These are phyloP conservation scores for Termitomyces sp. DNA, from an alignment of 768 basidiomycete species.

Conservation along the genomic window DNA sequence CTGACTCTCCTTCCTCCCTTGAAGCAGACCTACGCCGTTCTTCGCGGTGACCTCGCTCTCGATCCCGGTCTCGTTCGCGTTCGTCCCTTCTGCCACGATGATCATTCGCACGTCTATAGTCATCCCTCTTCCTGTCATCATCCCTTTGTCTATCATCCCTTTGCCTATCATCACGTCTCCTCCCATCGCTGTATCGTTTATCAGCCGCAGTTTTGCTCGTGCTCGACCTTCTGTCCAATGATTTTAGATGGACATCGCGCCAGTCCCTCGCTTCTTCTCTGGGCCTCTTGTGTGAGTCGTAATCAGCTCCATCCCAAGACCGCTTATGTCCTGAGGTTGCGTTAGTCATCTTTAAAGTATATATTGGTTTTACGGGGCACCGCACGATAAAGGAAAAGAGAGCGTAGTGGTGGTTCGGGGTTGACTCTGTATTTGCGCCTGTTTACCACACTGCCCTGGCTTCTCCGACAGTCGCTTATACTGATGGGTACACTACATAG, in stretches of 20 bases:
- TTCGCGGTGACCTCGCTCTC: slow-evolving; percentile 20
- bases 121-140: slow-evolving; percentile 31
- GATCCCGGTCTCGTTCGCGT: slow-evolving; percentile 23
- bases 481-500: no score
- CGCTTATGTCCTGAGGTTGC: slow-evolving; percentile 81
- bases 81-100: slow-evolving; percentile 31
- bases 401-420: neutral
- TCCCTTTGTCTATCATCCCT: no score
- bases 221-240: slow-evolving; percentile 24
- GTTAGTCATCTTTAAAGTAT: slow-evolving; percentile 66
- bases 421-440: neutral
- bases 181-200: slow-evolving; percentile 25
- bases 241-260: slow-evolving; percentile 63
- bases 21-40: slow-evolving; percentile 20
- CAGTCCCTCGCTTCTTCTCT: slow-evolving; percentile 59
- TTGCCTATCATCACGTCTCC: slow-evolving; percentile 25
- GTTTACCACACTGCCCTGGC: neutral
- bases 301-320: slow-evolving; percentile 57
- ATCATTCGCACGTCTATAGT: slow-evolving; percentile 27
- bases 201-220: slow-evolving; percentile 34
- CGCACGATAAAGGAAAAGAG: slow-evolving; percentile 62
- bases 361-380: slow-evolving; percentile 67
- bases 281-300: slow-evolving; percentile 49
- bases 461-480: no score
- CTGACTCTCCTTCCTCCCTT: slow-evolving; percentile 93